Evolutionary conservation across 1,139 yeast genomes (phyloP), one percentile per base, ranked within the genome.

Genomic region (Candida dubliniensis): DNA sequence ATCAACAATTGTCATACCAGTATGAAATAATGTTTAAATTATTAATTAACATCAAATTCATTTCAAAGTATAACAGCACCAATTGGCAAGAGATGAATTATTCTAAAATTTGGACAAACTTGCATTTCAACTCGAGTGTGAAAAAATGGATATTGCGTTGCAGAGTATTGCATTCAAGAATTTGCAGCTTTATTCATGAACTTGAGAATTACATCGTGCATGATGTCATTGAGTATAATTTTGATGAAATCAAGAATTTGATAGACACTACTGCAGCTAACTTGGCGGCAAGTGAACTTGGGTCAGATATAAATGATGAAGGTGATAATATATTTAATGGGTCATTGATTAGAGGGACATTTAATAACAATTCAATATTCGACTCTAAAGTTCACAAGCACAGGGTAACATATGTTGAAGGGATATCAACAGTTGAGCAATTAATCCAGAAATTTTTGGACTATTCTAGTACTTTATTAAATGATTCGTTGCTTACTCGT

Each of bases 21-120:
- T 90, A 86, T 57, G 96, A 91, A 60, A 69, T 89, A 29, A 67
- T 90, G 45, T 89, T 87, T 56, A 80, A 96, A 51, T 83, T 87
- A 52, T 70, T 87, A 36, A 64, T 84, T 26, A 74, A 83, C 32
- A 60, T 89, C 18, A 82, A 82, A 49, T 82, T 81, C 55, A 71
- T 87, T 9, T 82, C 81, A 54, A 76, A 78, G 47, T 67, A 77
- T 18, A 71, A 87, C 43, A 84, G 79, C 46, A 72, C 72, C 24
- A 79, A 88, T 0, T 89, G 96, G 96, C 68, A 76, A 35, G 95
- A 86, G 52, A 79, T 86, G 36, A 79, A 77, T 52, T 79, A 79
- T 54, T 81, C 88, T 12, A 64, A 70, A 12, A 81, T 82, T 10
- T 90, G 97, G 97, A 74, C 71, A 33, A 75, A 74, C 54, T 60